Conservation (phyloP, 2,329 filamentous ascomycete genomes). For the Scedosporium aurantiacum region DNA sequence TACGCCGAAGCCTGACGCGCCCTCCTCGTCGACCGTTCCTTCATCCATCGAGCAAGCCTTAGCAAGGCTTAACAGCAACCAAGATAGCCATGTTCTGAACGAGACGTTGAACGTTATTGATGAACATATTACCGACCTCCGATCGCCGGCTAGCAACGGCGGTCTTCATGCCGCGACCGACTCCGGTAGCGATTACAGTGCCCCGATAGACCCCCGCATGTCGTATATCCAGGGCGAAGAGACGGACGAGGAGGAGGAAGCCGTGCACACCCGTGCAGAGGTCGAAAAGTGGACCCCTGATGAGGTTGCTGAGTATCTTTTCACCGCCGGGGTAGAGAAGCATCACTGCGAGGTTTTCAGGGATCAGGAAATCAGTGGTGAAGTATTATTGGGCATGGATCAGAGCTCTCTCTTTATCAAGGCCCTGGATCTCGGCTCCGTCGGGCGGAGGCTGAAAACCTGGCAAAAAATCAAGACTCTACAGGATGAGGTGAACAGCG, state of each 20-base stretch:
- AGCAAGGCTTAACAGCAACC: conserved; percentile 26
- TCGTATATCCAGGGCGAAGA: conserved; percentile 93
- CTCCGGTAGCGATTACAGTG: conserved; percentile 85
- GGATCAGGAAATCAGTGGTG: conserved; percentile 91
- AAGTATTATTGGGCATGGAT: conserved; percentile 88
- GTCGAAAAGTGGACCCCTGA: conserved; percentile 70
- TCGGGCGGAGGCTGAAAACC: conserved; percentile 79
- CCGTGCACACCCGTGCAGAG: conserved; percentile 53
- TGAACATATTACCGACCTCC: conserved; percentile 87
- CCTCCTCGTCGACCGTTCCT: conserved; percentile 9
- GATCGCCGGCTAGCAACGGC: conserved; percentile 41
- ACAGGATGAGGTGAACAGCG: conserved; percentile 70
- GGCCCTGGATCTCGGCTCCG: conserved; percentile 84
- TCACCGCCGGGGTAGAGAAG: conserved; percentile 73
- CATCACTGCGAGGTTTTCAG: conserved; percentile 88
- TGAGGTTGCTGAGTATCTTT: conserved; percentile 81
- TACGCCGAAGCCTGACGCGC: conserved; percentile 9
- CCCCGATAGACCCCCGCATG: conserved; percentile 60
- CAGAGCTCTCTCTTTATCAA: conserved; percentile 93
- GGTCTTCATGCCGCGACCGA: conserved; percentile 45
- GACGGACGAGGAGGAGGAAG: conserved; percentile 90
- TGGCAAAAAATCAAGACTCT: conserved; percentile 94
- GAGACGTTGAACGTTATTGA: conserved; percentile 94
- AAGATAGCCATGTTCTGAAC: conserved; percentile 68
- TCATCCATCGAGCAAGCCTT: conserved; percentile 24